phyloP scores from a whole-genome alignment of 148 eudicot genomes.

The Chenopodium quinoa region DNA sequence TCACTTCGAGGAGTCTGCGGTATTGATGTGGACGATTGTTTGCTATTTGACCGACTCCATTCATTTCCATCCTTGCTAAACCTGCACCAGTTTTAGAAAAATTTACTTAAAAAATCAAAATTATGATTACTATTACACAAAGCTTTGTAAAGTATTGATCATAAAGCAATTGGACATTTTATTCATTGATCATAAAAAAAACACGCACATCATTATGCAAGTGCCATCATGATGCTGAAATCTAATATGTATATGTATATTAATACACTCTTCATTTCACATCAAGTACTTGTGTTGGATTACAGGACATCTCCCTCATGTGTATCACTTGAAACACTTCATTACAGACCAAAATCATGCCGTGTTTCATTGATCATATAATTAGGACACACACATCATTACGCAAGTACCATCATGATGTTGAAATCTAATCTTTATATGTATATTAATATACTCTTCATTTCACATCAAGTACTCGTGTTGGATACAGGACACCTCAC shows the following conservation, averaged over 20 bases:
- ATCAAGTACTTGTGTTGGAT: background rate
- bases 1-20: constrained; percentile 31
- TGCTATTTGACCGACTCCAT: constrained; percentile 33
- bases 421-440: background rate
- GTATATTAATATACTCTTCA: no score
- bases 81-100: constrained; percentile 26
- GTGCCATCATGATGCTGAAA: background rate
- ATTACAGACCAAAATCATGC: background rate
- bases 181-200: no score
- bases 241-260: no score
- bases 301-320: no score
- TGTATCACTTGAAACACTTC: background rate
- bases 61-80: constrained; percentile 38
- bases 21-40: constrained; percentile 33
- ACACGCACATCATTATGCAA: background rate
- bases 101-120: background rate
- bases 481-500: no score
- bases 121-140: background rate
- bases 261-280: background rate
- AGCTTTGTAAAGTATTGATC: background rate
- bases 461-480: no score
- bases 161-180: background rate
- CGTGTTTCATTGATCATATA: no score
- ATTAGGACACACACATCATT: background rate
- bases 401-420: background rate